Evolutionary conservation across 2,329 filamentous ascomycete genomes (phyloP), one percentile per base, ranked within the genome.

Genomic region (Phoma sp.): DNA sequence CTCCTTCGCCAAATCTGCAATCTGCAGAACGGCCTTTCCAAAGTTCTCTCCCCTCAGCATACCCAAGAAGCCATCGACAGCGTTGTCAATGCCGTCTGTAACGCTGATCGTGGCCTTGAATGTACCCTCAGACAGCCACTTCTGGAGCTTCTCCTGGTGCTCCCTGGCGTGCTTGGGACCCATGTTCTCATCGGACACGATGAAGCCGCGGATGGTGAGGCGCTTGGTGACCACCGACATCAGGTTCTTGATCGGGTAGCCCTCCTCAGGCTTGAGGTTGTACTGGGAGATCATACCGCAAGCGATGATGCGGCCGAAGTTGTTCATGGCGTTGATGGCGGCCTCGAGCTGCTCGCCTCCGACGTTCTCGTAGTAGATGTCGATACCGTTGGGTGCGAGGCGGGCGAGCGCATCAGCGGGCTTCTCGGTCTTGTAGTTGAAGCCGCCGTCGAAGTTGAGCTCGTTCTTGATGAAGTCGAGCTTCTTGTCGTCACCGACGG

Each of bases 351-450:
- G 87, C 74, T 90, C 88, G 32, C 89, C 90, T 17, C 90, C 90
- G 6, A 90, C 89, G 63, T 92, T 92, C 75, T 92, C 90, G 68
- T 88, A 93, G 78, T 92, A 92, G 71, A 92, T 91, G 68, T 96
- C 91, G 57, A 96, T 83, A 4, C 91, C 91, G 11, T 92, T 75
- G 0, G 91, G 90, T 0, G 89, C 89, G 15, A 95, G 81, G 53
- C 89, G 82, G 60, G 80, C 76, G 50, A 96, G 80, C 0, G 90
- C 91, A 10, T 88, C 87, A 1, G 76, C 69, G 0, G 90, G 83
- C 62, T 83, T 84, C 78, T 95, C 90, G 62, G 85, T 92, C 83
- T 95, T 93, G 82, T 96, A 96, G 81, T 96, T 95, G 79, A 93
- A 95, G 7, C 87, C 91, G 14, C 74, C 83, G 67, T 92, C 87